Evolutionary conservation across 2,329 filamentous ascomycete species (phyloP), one percentile per base, ranked within the genome.

Genomic region (Penicillium olsonii): DNA sequence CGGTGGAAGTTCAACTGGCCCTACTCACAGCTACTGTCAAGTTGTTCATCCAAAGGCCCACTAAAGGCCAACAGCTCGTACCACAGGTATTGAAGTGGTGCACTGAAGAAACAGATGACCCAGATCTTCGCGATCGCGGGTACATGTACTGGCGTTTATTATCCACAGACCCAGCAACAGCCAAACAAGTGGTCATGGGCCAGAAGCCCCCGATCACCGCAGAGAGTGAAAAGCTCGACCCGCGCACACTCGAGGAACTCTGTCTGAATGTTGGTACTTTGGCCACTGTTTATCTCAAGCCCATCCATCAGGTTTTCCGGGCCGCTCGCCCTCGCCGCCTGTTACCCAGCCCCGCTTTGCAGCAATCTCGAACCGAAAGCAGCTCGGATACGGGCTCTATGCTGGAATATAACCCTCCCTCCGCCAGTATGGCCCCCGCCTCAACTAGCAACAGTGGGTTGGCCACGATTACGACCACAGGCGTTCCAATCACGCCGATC

Each of bases 121-220:
- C 94, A 0, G 94, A 99, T 71, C 83, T 99, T 22, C 86, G 94
- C 56, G 94, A 99, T 69, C 81, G 94, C 62, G 94, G 94, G 0
- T 99, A 96, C 77, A 97, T 99, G 92, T 99, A 99, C 78, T 99
- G 94, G 94, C 89, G 94, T 4, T 81, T 99, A 12, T 80, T 99
- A 2, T 96, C 91, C 1, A 95, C 91, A 0, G 92, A 96, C 68
- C 92, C 95, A 60, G 85, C 87, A 42, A 84, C 87, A 0, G 94
- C 94, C 2, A 94, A 88, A 67, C 78, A 85, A 54, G 84, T 99
- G 43, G 92, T 99, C 58, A 97, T 99, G 92, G 92, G 94, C 52
- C 88, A 95, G 60, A 99, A 99, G 69, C 94, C 94, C 6, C 83
- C 92, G 7, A 97, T 99, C 70, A 96, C 92, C 1, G 92, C 94